phyloP scores from a whole-genome alignment of 2,329 filamentous ascomycete genomes.

The Trichophyton verrucosum region DNA sequence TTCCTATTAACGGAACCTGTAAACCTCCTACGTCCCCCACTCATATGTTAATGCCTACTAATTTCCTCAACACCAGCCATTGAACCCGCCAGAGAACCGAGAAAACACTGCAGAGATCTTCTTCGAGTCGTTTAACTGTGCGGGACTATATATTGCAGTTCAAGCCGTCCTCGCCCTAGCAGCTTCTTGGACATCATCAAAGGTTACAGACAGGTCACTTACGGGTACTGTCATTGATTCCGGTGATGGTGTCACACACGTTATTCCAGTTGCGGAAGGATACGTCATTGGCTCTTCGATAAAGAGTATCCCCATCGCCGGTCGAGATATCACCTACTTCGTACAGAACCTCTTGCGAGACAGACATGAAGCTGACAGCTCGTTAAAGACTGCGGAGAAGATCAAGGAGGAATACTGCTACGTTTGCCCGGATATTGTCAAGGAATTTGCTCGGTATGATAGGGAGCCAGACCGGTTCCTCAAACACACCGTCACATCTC shows the following conservation, averaged over 20 bases:
- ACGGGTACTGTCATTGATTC: constrained; percentile 98
- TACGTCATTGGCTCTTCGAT: constrained; percentile 99
- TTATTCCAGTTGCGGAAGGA: constrained; percentile 95
- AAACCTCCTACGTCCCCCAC: constrained; percentile 25
- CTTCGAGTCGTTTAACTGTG: constrained; percentile 99
- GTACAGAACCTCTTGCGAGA: constrained; percentile 93
- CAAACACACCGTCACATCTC: constrained; percentile 75
- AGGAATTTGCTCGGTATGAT: constrained; percentile 92
- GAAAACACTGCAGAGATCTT: constrained; percentile 99
- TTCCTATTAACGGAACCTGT: constrained; percentile 96
- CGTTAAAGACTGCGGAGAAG: constrained; percentile 90
- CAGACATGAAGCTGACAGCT: constrained; percentile 90
- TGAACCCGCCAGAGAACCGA: constrained; percentile 96
- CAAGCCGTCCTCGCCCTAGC: constrained; percentile 93
- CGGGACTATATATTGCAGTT: constrained; percentile 95
- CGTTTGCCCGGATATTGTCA: constrained; percentile 95
- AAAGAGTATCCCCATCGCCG: constrained; percentile 96
- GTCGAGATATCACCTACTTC: constrained; percentile 97
- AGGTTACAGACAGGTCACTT: constrained; percentile 88
- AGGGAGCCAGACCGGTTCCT: constrained; percentile 81
- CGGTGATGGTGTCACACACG: constrained; percentile 96
- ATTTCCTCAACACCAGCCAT: constrained; percentile 46
- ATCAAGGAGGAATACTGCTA: constrained; percentile 99
- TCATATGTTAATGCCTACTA: background rate
- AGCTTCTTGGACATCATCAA: constrained; percentile 96